phyloP scores from a whole-genome alignment of 2,329 filamentous ascomycete species.

The Talaromyces sp. region DNA sequence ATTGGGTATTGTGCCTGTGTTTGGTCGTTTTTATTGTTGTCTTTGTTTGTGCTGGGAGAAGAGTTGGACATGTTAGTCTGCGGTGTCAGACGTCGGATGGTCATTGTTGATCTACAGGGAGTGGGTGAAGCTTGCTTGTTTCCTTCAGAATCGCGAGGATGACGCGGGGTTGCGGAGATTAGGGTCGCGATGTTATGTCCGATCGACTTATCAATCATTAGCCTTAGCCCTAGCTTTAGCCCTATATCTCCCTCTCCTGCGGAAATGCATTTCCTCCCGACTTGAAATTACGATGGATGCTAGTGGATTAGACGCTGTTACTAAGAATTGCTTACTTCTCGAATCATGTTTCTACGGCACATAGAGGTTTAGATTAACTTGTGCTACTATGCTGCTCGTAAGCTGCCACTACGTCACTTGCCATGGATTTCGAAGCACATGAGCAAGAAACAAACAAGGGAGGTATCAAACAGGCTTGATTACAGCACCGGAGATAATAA shows the following conservation, averaged over 20 bases:
- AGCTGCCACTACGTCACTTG: not conserved
- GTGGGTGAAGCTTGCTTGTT: not conserved
- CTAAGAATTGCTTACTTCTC: not conserved
- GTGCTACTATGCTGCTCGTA: not conserved
- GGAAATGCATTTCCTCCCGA: not conserved
- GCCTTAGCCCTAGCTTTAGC: not conserved
- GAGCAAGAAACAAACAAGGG: not conserved
- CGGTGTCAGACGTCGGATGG: not conserved
- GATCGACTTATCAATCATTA: not conserved
- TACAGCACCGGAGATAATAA: not conserved
- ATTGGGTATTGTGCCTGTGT: conserved; percentile 25
- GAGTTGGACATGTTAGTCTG: not conserved
- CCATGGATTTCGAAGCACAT: not conserved
- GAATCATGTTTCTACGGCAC: not conserved
- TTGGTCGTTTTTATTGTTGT: not conserved
- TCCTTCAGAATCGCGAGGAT: not conserved
- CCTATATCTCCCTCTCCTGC: not conserved
- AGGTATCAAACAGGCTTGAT: not conserved
- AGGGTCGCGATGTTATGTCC: not conserved
- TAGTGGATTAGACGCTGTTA: not conserved
- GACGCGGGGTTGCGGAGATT: not conserved
- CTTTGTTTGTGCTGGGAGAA: not conserved
- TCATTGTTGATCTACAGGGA: not conserved
- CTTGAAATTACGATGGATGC: no score
- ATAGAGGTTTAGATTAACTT: not conserved